Percentiles rank a stretch among this genome's conserved stretches.
phyloP scores from a whole-genome alignment of 257 asterid species.

The Plantago major region DNA sequence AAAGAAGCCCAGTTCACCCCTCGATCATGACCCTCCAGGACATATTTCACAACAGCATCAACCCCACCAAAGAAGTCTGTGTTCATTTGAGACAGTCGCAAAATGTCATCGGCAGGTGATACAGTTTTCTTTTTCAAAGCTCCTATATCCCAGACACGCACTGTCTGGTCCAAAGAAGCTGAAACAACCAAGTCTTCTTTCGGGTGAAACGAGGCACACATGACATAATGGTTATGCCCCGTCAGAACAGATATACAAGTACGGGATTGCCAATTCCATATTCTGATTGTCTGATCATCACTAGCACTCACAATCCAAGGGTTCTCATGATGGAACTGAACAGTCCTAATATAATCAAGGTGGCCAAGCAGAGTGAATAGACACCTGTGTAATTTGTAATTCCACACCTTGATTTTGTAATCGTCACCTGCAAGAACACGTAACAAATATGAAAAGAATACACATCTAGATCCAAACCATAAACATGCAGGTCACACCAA shows the following conservation, averaged over 20 bases:
- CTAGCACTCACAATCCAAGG: constrained; percentile 99
- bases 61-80: constrained; percentile 96
- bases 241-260: constrained; percentile 90
- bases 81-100: constrained; percentile 86
- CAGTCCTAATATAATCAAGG: constrained; percentile 93
- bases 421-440: constrained; percentile 75
- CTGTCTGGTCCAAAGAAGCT: constrained; percentile 97
- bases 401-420: constrained; percentile 98
- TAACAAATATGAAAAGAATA: no score
- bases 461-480: no score
- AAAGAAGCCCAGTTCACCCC: constrained; percentile 99
- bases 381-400: constrained; percentile 89
- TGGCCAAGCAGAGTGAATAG: constrained; percentile 96
- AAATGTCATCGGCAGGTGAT: constrained; percentile 91
- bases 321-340: constrained; percentile 92
- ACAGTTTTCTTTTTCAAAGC: constrained; percentile 89
- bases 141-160: constrained; percentile 98
- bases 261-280: constrained; percentile 99
- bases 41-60: constrained; percentile 98
- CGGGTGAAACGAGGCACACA: constrained; percentile 96
- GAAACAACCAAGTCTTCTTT: constrained; percentile 97
- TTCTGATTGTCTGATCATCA: constrained; percentile 96
- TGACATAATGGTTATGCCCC: constrained; percentile 96
- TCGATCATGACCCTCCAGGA: constrained; percentile 94
- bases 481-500: no score